phyloP scores from a whole-genome alignment of 2,329 filamentous ascomycete genomes.

The Trematosphaeria pertusa region DNA sequence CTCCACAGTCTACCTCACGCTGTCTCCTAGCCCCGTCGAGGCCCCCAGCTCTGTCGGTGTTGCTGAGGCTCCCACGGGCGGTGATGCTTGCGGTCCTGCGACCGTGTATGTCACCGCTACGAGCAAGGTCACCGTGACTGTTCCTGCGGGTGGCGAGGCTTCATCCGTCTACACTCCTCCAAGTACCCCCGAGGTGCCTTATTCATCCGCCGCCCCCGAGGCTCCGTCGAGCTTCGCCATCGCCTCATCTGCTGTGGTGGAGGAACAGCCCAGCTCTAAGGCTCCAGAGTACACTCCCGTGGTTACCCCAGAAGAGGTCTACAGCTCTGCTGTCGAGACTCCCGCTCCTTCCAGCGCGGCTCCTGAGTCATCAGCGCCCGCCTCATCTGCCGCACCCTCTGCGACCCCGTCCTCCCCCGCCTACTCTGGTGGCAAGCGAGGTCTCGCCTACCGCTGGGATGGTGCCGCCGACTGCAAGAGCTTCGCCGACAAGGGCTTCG shows the following conservation, averaged over 20 bases:
- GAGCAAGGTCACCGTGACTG: conserved; percentile 51
- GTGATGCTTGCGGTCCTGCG: conserved; percentile 33
- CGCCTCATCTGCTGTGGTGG: neutral
- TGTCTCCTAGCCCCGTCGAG: conserved; percentile 21
- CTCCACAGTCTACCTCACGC: conserved; percentile 34
- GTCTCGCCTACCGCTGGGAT: conserved; percentile 68
- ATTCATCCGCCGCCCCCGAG: conserved; percentile 12
- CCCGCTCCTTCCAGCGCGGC: conserved; percentile 17
- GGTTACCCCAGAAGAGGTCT: neutral
- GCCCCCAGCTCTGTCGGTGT: conserved; percentile 27
- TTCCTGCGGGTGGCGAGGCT: conserved; percentile 38
- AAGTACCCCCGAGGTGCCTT: conserved; percentile 6
- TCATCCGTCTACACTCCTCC: too few species aligned
- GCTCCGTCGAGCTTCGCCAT: conserved; percentile 22
- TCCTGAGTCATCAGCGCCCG: conserved; percentile 12
- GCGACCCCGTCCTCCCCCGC: conserved; percentile 28
- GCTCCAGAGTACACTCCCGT: neutral
- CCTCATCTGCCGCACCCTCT: conserved; percentile 17
- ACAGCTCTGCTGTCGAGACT: neutral
- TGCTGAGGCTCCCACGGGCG: conserved; percentile 24
- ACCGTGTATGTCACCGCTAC: conserved; percentile 50
- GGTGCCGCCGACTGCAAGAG: conserved; percentile 59
- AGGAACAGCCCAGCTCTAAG: conserved; percentile 18
- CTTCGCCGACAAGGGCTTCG: conserved; percentile 57
- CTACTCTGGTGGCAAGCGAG: conserved; percentile 63